Evolutionary conservation across 495 filamentous ascomycete genomes (phyloP), one percentile per base, ranked within the genome.

Genomic region (Pyronema omphalodes): DNA sequence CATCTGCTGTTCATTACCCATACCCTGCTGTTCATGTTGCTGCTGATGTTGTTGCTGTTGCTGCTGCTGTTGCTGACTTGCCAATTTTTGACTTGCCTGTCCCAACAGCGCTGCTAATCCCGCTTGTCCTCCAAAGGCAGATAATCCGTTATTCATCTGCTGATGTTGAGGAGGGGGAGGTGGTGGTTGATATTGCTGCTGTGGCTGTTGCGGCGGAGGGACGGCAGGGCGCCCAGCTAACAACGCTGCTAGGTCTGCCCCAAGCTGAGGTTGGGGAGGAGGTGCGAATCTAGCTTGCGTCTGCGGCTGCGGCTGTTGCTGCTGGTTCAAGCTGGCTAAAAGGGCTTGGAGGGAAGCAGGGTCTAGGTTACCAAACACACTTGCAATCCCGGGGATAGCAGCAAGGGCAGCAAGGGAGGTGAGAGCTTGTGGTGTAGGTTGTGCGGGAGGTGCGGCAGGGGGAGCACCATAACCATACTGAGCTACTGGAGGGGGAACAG

Each of bases 321-420:
- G 67, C 35, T 70, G 61, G 15, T 76, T 71, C 40, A 84, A 69
- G 6, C 76, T 75, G 3, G 77, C 77, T 14, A 94, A 61, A 14
- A 94, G 76, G 33, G 79, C 80, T 60, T 87, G 81, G 3, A 94
- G 70, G 7, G 79, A 76, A 11, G 77, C 71, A 19, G 81, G 76
- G 59, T 94, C 84, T 11, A 94, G 69, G 34, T 77, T 72, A 7
- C 79, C 72, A 18, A 83, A 71, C 34, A 82, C 58, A 52, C 69
- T 74, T 9, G 74, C 70, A 11, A 83, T 64, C 55, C 79, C 78
- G 18, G 71, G 67, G 6, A 67, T 60, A 14, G 56, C 55, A 18
- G 59, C 50, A 37, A 61, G 53, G 8, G 55, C 53, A 15, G 39
- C 45, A 50, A 58, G 23, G 23, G 23, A 29, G 6, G 56, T 56